These are phyloP conservation scores for Logfia minima DNA, from an alignment of 129 eudicot genomes.

Conservation along the genomic window DNA sequence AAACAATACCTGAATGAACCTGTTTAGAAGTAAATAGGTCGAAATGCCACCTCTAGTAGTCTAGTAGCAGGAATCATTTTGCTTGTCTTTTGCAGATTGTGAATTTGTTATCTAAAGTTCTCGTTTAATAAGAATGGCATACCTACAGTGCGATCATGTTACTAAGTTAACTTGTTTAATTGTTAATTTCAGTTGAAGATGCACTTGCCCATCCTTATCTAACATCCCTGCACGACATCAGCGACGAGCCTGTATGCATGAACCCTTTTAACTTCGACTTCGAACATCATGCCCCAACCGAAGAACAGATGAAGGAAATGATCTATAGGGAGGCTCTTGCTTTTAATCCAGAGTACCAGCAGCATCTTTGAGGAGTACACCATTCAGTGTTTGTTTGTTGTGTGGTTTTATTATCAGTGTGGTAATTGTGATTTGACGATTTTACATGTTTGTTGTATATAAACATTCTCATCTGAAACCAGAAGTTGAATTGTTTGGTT, in stretches of 20 bases:
- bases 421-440: slow-evolving; percentile 10
- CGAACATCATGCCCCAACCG: slow-evolving; percentile 74
- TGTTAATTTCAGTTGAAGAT: slow-evolving; percentile 68
- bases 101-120: background rate
- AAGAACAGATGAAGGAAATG: slow-evolving; percentile 86
- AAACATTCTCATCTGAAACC: slow-evolving; percentile 15
- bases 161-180: background rate
- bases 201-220: slow-evolving; percentile 85
- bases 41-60: background rate
- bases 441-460: slow-evolving; percentile 38
- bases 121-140: background rate
- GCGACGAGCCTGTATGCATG: slow-evolving; percentile 81
- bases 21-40: background rate
- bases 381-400: slow-evolving; percentile 34
- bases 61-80: background rate
- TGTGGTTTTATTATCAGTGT: slow-evolving; percentile 31
- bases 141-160: background rate
- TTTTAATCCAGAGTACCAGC: slow-evolving; percentile 73
- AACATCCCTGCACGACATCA: slow-evolving; percentile 70
- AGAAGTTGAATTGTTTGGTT: slow-evolving; percentile 25
- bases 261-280: slow-evolving; percentile 78
- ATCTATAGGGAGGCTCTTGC: slow-evolving; percentile 80
- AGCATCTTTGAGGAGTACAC: slow-evolving; percentile 37
- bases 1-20: background rate
- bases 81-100: background rate